These are phyloP conservation scores for Cercophora newfieldiana DNA, from an alignment of 495 filamentous ascomycete species.

Conservation along the genomic window DNA sequence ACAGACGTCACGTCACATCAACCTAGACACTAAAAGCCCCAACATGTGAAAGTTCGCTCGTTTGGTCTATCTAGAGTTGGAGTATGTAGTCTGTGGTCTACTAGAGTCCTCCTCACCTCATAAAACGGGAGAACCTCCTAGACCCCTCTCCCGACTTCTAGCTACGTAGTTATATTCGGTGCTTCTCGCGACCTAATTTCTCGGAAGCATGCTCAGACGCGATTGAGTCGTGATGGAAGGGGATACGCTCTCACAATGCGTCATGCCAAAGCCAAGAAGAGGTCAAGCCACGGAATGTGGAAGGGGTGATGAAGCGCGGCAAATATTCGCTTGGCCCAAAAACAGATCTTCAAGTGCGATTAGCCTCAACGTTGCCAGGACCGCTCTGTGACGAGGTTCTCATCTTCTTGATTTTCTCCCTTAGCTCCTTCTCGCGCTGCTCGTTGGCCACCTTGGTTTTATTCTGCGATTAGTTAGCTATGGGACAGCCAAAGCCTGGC, in stretches of 20 bases:
- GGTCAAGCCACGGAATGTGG: neutral
- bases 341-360: conserved; percentile 37
- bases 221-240: neutral
- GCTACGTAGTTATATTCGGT: neutral
- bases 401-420: conserved; percentile 68
- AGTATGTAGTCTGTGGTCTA: no score
- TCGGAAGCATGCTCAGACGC: neutral
- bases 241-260: neutral
- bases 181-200: neutral
- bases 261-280: neutral
- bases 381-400: conserved; percentile 51
- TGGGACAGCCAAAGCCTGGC: neutral
- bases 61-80: neutral
- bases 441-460: conserved; percentile 48
- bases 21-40: neutral
- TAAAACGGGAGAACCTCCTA: no score
- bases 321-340: neutral
- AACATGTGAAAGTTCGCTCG: neutral
- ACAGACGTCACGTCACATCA: neutral
- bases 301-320: neutral
- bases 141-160: no score
- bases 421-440: conserved; percentile 64
- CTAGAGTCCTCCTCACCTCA: no score
- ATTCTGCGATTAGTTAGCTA: conserved; percentile 5
- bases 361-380: conserved; percentile 48